Evolutionary conservation across 768 basidiomycete genomes (phyloP), one percentile per base, ranked within the genome.

Genomic region (Fistulinella prunicolor): DNA sequence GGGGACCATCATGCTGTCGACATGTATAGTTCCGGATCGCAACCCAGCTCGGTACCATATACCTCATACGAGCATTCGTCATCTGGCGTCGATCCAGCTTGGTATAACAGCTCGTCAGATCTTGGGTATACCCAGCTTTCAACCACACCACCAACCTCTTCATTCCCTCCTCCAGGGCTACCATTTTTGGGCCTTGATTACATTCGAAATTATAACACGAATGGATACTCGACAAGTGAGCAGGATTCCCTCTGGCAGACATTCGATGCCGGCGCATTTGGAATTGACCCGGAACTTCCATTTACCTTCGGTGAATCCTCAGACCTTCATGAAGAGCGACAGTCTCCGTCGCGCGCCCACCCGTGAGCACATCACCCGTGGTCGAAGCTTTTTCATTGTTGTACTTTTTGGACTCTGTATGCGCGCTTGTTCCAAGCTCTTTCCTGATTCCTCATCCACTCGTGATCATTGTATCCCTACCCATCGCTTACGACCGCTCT

Each of bases 171-270:
- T 9, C 74, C 82, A 20, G 87, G 87, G 32, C 72, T 91, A n/a
- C 90, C 89, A 1, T 93, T 92, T 73, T 77, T 81, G 24, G 90
- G 89, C 9, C 73, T 92, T 26, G 90, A 93, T 57, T 93, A 80
- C 58, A 84, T 93, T 59, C 81, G 86, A 57, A 90, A 89, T 59
- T 90, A 85, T 62, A 75, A 73, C 55, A 76, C 81, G 42, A 76
- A 77, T 5, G 64, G 69, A 35, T 67, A 65, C 52, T 55, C 69
- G 16, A 46, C 53, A 35, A 49, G 46, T 32, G 74, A 75, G 35
- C 70, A 70, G 55, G 76, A 77, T 41, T 62, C 64, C 23, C 59
- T 78, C 41, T 79, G 78, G 71, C 74, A 76, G 54, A 79, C 78
- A 59, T 86, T 89, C 59, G 89, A 90, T 63, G 75, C 80, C 50